Evolutionary conservation across 2,329 filamentous ascomycete genomes (phyloP).

Genomic region (Talaromyces sp.): DNA sequence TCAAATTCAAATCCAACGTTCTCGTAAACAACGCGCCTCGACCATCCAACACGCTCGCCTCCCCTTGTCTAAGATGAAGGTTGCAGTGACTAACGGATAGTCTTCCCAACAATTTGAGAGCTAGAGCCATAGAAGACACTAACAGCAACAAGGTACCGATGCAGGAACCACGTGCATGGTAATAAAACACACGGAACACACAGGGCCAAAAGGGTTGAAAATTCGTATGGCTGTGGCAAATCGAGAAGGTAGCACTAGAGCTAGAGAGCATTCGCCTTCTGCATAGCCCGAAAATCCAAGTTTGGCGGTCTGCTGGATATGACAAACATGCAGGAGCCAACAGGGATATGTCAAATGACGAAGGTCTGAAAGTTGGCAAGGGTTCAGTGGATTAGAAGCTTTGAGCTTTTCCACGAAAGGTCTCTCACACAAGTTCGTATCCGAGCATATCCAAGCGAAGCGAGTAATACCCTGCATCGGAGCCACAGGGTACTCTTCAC

Average conservation of each 20-base stretch:
- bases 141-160: neutral
- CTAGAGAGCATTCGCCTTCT: constrained; percentile 12
- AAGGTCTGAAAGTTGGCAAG: constrained; percentile 1
- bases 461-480: neutral
- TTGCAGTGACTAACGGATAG: neutral
- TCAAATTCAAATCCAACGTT: constrained; percentile 38
- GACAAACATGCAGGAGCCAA: constrained; percentile 7
- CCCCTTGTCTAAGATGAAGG: neutral
- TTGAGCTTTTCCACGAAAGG: neutral
- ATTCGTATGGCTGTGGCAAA: constrained; percentile 23
- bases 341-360: constrained; percentile 9
- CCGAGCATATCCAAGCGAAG: neutral
- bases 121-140: neutral
- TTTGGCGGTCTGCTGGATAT: constrained; percentile 2
- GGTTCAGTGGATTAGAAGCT: neutral
- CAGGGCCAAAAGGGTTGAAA: constrained; percentile 17
- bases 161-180: neutral
- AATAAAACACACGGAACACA: neutral
- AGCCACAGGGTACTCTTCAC: neutral
- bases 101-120: neutral
- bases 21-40: constrained; percentile 3
- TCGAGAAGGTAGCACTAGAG: constrained; percentile 19
- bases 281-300: constrained; percentile 5
- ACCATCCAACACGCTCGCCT: neutral
- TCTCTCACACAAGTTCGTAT: neutral